Percentiles rank a stretch among this genome's conserved stretches.
Conservation (phyloP, 148 eudicot genomes). For the Fagopyrum homotropicum region DNA sequence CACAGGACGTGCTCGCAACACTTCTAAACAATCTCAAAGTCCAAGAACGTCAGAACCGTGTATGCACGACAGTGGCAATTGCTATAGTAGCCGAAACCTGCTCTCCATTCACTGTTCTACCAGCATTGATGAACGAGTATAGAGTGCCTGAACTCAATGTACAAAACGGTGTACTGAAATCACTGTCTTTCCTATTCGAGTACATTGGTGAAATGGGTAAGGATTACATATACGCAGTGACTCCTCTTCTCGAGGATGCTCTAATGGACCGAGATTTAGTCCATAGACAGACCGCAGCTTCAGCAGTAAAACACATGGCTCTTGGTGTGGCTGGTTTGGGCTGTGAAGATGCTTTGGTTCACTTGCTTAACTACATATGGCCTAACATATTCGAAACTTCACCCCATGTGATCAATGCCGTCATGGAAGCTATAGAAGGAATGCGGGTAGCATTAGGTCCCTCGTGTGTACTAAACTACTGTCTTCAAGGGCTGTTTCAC, state of each 20-base stretch:
- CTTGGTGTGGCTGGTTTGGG: constrained; percentile 89
- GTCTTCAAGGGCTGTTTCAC: constrained; percentile 88
- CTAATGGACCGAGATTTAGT: constrained; percentile 89
- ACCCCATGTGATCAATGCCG: constrained; percentile 92
- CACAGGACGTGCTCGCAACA: constrained; percentile 89
- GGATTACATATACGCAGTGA: constrained; percentile 88
- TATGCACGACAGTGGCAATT: constrained; percentile 94
- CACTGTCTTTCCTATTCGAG: constrained; percentile 83
- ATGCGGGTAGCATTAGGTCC: constrained; percentile 93
- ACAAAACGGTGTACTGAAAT: constrained; percentile 85
- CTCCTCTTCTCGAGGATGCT: constrained; percentile 89
- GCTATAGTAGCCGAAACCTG: constrained; percentile 97
- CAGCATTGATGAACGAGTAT: constrained; percentile 94
- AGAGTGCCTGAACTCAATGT: constrained; percentile 95
- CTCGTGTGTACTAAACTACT: constrained; percentile 75
- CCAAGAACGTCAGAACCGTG: constrained; percentile 96
- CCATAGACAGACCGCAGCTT: constrained; percentile 91
- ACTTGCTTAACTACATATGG: constrained; percentile 80
- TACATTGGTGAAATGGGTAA: constrained; percentile 98
- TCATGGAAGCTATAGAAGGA: constrained; percentile 90
- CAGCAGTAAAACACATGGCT: constrained; percentile 97
- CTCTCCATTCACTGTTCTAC: constrained; percentile 88
- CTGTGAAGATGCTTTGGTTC: constrained; percentile 85
- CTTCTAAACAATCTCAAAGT: constrained; percentile 87
- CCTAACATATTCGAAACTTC: constrained; percentile 94